Evolutionary conservation across 164 flowering plant species (phyloP).

Genomic region (Tinospora cordifolia): DNA sequence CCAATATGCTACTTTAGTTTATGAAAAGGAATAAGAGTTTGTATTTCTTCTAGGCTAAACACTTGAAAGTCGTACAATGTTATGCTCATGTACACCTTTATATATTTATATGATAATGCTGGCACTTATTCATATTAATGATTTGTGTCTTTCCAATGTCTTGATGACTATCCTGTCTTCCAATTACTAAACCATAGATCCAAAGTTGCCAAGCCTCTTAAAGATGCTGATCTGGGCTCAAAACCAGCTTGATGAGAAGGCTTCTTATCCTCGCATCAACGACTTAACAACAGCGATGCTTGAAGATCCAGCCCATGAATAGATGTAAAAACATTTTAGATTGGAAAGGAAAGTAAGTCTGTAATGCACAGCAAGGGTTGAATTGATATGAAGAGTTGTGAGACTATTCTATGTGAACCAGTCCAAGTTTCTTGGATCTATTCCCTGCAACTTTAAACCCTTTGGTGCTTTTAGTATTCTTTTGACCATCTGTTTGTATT

Average conservation of each 20-base stretch:
- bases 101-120: background rate
- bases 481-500: background rate
- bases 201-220: slow-evolving; percentile 81
- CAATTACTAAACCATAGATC: slow-evolving; percentile 41
- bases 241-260: slow-evolving; percentile 79
- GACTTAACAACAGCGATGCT: slow-evolving; percentile 58
- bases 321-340: background rate
- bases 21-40: background rate
- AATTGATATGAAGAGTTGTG: background rate
- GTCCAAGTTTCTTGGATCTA: background rate
- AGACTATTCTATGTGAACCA: slow-evolving; percentile 1
- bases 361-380: slow-evolving; percentile 6
- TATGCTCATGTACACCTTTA: background rate
- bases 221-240: slow-evolving; percentile 93
- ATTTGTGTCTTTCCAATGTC: background rate
- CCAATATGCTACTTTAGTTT: no score
- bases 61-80: background rate
- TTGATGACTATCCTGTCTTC: background rate
- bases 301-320: slow-evolving; percentile 64
- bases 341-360: slow-evolving; percentile 6
- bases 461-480: background rate
- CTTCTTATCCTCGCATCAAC: slow-evolving; percentile 72
- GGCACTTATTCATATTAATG: background rate
- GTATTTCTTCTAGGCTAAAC: background rate
- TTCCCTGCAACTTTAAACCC: background rate